A percentile compares a stretch with the other conserved stretches of the same genome.
These are phyloP conservation scores for Microsporum ferrugineum DNA, from an alignment of 2,329 filamentous ascomycete species.

Conservation along the genomic window DNA sequence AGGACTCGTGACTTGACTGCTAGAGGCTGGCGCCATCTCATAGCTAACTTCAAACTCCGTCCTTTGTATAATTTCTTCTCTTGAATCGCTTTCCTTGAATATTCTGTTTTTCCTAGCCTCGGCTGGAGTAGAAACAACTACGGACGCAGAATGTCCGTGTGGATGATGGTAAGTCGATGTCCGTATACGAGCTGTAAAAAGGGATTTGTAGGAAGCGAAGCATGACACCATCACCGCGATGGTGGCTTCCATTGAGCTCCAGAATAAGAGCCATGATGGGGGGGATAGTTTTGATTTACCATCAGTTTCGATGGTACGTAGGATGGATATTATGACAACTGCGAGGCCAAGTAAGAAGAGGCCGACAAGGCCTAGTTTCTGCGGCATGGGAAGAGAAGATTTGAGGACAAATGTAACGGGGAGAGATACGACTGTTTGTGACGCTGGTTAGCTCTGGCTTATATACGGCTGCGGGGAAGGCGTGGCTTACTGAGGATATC, in stretches of 20 bases:
- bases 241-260: slow-evolving; percentile 7
- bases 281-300: background rate
- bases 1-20: background rate
- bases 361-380: slow-evolving; percentile 8
- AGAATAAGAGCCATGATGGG: slow-evolving; percentile 10
- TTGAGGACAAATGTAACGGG: slow-evolving; percentile 9
- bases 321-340: slow-evolving; percentile 6
- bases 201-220: slow-evolving; percentile 13
- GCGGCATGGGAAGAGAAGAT: slow-evolving; percentile 7
- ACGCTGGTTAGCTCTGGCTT: background rate
- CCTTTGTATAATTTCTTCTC: slow-evolving; percentile 4
- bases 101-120: background rate
- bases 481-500: background rate
- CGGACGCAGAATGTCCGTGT: background rate
- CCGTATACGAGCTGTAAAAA: slow-evolving; percentile 9
- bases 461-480: background rate
- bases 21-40: background rate
- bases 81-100: background rate
- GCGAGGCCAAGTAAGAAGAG: slow-evolving; percentile 7
- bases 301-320: slow-evolving; percentile 6
- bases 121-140: background rate
- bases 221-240: slow-evolving; percentile 12
- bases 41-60: slow-evolving; percentile 10
- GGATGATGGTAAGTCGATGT: background rate
- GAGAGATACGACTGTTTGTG: slow-evolving; percentile 7